These are phyloP conservation scores for Euryodendron excelsum DNA, from an alignment of 148 eudicot species.

Conservation along the genomic window DNA sequence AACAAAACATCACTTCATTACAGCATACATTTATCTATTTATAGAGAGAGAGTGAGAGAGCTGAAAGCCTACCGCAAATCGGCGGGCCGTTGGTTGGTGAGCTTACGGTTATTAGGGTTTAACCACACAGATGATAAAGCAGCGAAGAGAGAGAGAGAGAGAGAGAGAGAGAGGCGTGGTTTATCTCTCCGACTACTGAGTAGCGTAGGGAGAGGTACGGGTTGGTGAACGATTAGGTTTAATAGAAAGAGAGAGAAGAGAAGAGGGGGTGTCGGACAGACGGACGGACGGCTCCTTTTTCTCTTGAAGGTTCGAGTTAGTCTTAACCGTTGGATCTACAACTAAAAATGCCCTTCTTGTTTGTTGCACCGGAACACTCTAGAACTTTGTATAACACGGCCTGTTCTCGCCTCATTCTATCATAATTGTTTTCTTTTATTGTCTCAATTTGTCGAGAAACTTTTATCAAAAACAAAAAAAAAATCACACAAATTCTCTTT, in stretches of 20 bases:
- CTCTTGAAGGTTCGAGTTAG: constrained; percentile 9
- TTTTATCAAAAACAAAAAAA: no score
- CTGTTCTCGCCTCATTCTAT: no score
- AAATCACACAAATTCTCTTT: no score
- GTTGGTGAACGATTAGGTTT: background rate
- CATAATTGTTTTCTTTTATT: no score
- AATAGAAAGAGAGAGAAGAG: no score
- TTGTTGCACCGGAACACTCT: constrained; percentile 9
- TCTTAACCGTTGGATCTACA: constrained; percentile 5
- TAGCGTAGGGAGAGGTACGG: background rate
- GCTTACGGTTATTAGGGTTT: no score
- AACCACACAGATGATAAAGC: no score
- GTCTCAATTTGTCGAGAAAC: no score
- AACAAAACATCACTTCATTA: background rate
- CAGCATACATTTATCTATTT: no score
- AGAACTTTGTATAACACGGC: no score
- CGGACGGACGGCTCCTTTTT: constrained; percentile 1
- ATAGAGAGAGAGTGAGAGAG: background rate
- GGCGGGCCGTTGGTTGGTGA: no score
- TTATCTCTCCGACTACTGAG: background rate
- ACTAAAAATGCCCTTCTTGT: background rate
- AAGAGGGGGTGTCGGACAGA: no score
- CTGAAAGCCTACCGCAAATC: background rate
- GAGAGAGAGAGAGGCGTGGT: background rate
- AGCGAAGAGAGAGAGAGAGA: background rate